Evolutionary conservation across 176 grass and related monocot species (phyloP).

Genomic region (Triticum urartu): DNA sequence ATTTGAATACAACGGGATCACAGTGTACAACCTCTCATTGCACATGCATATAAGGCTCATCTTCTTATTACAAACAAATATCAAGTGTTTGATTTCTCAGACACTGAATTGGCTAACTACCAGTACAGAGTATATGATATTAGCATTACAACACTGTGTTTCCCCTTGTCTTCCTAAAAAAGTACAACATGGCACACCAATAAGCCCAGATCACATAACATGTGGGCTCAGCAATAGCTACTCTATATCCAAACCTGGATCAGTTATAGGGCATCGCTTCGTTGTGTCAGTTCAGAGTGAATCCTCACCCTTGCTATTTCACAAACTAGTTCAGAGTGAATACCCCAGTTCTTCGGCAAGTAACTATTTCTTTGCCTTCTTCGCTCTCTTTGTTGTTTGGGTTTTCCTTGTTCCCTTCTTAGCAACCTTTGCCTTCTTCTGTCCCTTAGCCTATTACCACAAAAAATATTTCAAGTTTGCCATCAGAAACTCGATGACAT

Average conservation of each 20-base stretch:
- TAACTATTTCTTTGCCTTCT: conserved; percentile 69
- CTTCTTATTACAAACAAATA: not conserved
- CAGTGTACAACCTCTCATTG: too few species aligned
- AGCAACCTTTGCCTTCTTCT: conserved; percentile 71
- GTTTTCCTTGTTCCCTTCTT: conserved; percentile 67
- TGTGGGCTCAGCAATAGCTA: not conserved
- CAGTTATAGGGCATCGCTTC: not conserved
- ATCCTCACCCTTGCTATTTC: not conserved
- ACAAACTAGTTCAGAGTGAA: not conserved
- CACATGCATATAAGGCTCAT: not conserved
- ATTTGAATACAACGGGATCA: not conserved
- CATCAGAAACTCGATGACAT: not conserved
- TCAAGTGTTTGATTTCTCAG: not conserved
- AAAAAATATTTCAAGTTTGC: not conserved
- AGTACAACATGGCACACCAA: not conserved
- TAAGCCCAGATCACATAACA: not conserved
- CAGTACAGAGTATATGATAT: not conserved
- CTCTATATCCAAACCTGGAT: not conserved
- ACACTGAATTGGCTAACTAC: not conserved
- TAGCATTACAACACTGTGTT: not conserved
- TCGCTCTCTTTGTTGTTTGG: conserved; percentile 54
- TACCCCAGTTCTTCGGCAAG: not conserved
- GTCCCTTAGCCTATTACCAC: conserved; percentile 41
- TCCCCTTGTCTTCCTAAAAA: not conserved
- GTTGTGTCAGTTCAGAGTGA: not conserved